Evolutionary conservation across 1,284 basidiomycete genomes (phyloP), one percentile per base, ranked within the genome.

Genomic region (Cutaneotrichosporon sp.): DNA sequence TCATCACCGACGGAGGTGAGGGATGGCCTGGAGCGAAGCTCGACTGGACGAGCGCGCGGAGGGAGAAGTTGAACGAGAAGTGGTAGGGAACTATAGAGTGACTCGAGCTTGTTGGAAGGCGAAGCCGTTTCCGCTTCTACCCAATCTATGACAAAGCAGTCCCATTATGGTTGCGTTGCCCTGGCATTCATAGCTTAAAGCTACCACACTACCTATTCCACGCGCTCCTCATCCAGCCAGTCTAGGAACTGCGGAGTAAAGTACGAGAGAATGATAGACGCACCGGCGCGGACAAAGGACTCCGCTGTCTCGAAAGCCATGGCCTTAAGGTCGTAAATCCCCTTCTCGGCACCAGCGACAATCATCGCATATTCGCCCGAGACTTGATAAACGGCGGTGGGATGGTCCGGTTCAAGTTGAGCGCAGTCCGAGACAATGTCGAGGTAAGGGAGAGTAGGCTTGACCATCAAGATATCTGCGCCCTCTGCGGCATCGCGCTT

Each of bases 401-500:
- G 93, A 64, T 90, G 85, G 70, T 96, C 85, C 0, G 84, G 83
- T 1, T 88, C 86, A 37, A 97, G 79, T 60, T 85, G 76, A 1
- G 87, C 83, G 20, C 91, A 91, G 66, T 97, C 91, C 31, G 87
- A 81, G 56, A 99, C 86, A 71, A 98, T 86, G 76, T 99, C 96
- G 46, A 98, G 87, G 78, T 98, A 98, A 0, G 93, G 93, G 54
- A 97, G 75, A 0, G 90, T 83, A 10, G 96, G 96, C 72, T 99
- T 99, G 70, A 99, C 91, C 94, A 99, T 98, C 69, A 99, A 84
- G 63, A 98, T 90, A 71, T 99, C 96, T 16, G 96, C 96, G 20
- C 96, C 96, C 77, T 99, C 94, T n/a, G 71, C 76, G 0, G 84
- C 81, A 71, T 99, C 96, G 39, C 92, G 87, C 79, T 83, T 77